Percentiles rank a stretch among this genome's conserved stretches.
These are phyloP conservation scores for Ustilago lituana DNA, from an alignment of 1,284 basidiomycete species.

Conservation along the genomic window DNA sequence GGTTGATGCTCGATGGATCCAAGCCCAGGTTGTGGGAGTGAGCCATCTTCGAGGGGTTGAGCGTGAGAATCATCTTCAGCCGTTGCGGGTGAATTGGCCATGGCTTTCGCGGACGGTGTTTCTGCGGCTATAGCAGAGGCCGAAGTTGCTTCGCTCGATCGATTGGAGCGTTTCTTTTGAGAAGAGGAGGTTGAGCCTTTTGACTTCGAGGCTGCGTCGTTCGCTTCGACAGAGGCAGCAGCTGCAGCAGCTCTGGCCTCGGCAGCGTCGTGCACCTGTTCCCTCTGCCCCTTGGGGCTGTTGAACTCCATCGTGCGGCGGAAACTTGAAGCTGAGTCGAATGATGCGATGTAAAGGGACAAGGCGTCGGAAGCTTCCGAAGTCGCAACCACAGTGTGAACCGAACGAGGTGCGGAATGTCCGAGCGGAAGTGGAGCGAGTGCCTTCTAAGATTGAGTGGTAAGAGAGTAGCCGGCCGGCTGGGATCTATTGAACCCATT, in stretches of 20 bases:
- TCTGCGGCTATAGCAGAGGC: constrained; percentile 1
- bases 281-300: constrained; percentile 36
- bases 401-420: constrained; percentile 17
- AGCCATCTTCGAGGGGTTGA: constrained; percentile 25
- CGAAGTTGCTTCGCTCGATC: no score
- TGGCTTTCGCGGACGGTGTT: constrained; percentile 21
- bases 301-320: constrained; percentile 33
- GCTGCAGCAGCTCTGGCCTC: constrained; percentile 37
- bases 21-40: constrained; percentile 12
- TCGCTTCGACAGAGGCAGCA: constrained; percentile 19
- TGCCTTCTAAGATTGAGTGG: neutral
- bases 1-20: constrained; percentile 11
- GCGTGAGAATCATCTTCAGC: constrained; percentile 1
- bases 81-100: constrained; percentile 12
- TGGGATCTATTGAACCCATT: constrained; percentile 17
- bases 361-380: constrained; percentile 9
- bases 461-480: constrained; percentile 8
- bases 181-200: no score
- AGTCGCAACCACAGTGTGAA: neutral
- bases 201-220: constrained; percentile 10
- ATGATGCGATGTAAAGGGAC: neutral
- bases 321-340: no score
- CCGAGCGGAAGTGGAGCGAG: constrained; percentile 26
- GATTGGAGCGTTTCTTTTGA: no score
- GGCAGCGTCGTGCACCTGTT: constrained; percentile 19